Percentiles rank a stretch among this genome's conserved stretches.
Evolutionary conservation across 768 basidiomycete species (phyloP).

Genomic region (Kwoniella dendrophila): DNA sequence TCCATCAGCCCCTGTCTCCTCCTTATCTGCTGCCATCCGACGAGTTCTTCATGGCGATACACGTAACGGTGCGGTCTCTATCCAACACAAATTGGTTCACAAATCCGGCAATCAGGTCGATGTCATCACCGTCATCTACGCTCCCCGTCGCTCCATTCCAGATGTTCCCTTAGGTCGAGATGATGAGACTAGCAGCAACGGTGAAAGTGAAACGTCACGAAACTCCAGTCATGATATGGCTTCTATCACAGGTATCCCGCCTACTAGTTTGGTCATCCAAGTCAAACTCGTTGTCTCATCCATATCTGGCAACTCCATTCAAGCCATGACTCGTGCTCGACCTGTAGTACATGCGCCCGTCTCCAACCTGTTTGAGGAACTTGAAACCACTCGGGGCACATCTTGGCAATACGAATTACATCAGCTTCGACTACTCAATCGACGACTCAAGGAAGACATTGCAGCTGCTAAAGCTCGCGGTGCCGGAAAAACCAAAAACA

Average conservation of each 20-base stretch:
- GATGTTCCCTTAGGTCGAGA: conserved; percentile 7
- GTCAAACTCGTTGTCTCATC: conserved; percentile 38
- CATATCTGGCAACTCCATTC: conserved; percentile 1
- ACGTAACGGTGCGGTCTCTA: conserved; percentile 31
- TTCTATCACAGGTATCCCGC: conserved; percentile 26
- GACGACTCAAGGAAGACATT: conserved; percentile 67
- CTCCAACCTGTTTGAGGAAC: conserved; percentile 71
- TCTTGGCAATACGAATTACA: conserved; percentile 95
- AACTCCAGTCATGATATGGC: conserved; percentile 17
- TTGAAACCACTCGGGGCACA: conserved; percentile 67
- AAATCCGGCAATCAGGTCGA: conserved; percentile 47
- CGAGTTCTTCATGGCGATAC: conserved; percentile 39
- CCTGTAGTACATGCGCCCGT: conserved; percentile 39
- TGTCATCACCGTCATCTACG: conserved; percentile 55
- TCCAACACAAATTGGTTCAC: conserved; percentile 54
- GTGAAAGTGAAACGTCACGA: conserved; percentile 10
- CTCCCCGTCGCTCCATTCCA: conserved; percentile 18
- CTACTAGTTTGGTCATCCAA: conserved; percentile 50
- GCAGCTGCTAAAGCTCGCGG: conserved; percentile 29
- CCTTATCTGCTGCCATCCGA: conserved; percentile 44
- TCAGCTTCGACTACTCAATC: conserved; percentile 74
- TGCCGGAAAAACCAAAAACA: conserved; percentile 32
- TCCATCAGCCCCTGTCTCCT: conserved; percentile 30
- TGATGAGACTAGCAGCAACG: conserved; percentile 12
- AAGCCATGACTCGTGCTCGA: conserved; percentile 27